Percentiles rank a stretch among this genome's conserved stretches.
phyloP scores from a whole-genome alignment of 176 grass and related monocot species.

The Hordeum vulgare region MorexV3_pseudomolecules_assembly NC_058524.1:476398028-476398527 shows the following conservation, averaged over 20 bases:
- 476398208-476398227: not conserved
- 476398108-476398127: not conserved
- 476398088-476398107: not conserved
- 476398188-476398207: not conserved
- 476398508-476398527: not conserved
- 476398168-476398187: not conserved
- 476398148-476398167: no score
- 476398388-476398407: constrained; percentile 10
- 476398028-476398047: no score
- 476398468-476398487: not conserved
- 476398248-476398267: not conserved
- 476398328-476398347: not conserved
- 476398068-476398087: no score
- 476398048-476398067: no score
- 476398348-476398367: not conserved
- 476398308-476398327: not conserved
- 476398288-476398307: not conserved
- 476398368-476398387: not conserved
- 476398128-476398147: no score
- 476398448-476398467: not conserved
- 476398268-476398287: not conserved
- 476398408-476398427: constrained; percentile 21
- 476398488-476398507: not conserved
- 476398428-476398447: constrained; percentile 15
- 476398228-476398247: not conserved